A percentile compares a stretch with the other conserved stretches of the same genome.
Evolutionary conservation across 345 rosid genomes (phyloP).

Genomic region (Bruguiera parviflora): DNA sequence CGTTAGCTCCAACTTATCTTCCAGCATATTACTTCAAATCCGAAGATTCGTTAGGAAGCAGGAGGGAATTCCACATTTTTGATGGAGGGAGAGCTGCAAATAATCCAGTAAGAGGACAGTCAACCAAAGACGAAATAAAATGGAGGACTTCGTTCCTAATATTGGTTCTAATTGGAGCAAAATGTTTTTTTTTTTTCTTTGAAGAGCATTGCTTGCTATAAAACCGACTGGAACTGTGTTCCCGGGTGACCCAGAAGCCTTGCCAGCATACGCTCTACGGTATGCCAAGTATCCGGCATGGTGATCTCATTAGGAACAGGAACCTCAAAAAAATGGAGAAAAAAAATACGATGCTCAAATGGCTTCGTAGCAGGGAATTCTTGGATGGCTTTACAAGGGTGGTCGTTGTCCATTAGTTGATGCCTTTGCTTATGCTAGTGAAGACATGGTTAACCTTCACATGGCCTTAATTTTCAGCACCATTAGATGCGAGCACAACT

Average conservation of each 20-base stretch:
- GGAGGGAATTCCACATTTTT: conserved; percentile 14
- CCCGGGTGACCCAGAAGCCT: not conserved
- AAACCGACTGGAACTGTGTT: conserved; percentile 18
- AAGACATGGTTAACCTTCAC: conserved; percentile 20
- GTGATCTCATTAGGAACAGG: conserved; percentile 13
- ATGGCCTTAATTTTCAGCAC: conserved; percentile 15
- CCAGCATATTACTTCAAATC: conserved; percentile 11
- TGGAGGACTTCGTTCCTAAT: too few relatives aligned
- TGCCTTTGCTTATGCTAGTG: conserved; percentile 8
- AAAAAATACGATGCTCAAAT: conserved; percentile 6
- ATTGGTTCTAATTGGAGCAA: too few relatives aligned
- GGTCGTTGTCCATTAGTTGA: conserved; percentile 6
- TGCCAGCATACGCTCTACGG: conserved; percentile 2
- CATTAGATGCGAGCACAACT: conserved; percentile 8
- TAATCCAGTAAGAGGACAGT: conserved; percentile 20
- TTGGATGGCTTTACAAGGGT: conserved; percentile 7
- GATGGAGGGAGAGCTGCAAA: conserved; percentile 26
- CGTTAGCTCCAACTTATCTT: conserved; percentile 23
- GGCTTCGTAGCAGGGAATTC: conserved; percentile 9
- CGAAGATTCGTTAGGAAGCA: conserved; percentile 22
- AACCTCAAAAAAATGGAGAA: conserved; percentile 16
- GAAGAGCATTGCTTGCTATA: conserved; percentile 19
- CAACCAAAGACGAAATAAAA: too few relatives aligned
- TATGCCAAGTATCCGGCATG: conserved; percentile 3
- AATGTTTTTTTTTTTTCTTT: not conserved